These are phyloP conservation scores for Termitomyces sp. DNA, from an alignment of 768 basidiomycete genomes.

Conservation along the genomic window DNA sequence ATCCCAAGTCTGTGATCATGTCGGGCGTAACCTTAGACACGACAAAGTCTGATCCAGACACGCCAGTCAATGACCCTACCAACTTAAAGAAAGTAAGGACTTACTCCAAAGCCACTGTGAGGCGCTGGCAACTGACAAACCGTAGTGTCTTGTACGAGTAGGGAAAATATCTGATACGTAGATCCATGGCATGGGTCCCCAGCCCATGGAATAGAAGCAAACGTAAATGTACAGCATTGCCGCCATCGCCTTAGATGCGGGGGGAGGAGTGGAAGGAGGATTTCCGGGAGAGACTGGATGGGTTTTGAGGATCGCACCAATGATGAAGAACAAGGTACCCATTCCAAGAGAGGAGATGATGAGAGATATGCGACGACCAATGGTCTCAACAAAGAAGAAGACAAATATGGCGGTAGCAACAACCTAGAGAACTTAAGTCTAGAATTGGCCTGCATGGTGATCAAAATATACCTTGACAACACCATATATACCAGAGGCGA, in stretches of 20 bases:
- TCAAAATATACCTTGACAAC: slow-evolving; percentile 8
- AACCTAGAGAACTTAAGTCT: slow-evolving; percentile 18
- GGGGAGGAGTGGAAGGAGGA: slow-evolving; percentile 29
- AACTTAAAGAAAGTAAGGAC: slow-evolving; percentile 15
- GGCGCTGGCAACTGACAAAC: slow-evolving; percentile 66
- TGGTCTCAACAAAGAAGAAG: slow-evolving; percentile 57
- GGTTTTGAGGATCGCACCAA: slow-evolving; percentile 79
- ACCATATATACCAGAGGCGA: slow-evolving; percentile 69
- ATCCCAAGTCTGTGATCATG: slow-evolving; percentile 55
- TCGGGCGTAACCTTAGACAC: slow-evolving; percentile 67
- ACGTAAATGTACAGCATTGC: slow-evolving; percentile 85
- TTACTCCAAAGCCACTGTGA: slow-evolving; percentile 82
- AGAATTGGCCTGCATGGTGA: too few relatives aligned
- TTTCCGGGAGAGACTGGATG: slow-evolving; percentile 38
- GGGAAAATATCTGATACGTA: slow-evolving; percentile 85
- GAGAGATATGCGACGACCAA: slow-evolving; percentile 68
- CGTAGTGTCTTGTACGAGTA: slow-evolving; percentile 77
- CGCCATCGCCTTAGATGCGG: slow-evolving; percentile 76
- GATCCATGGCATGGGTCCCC: slow-evolving; percentile 58
- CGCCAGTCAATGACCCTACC: background rate
- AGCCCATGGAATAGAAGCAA: slow-evolving; percentile 84
- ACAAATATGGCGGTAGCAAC: slow-evolving; percentile 63
- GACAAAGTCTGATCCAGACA: slow-evolving; percentile 51
- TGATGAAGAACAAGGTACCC: slow-evolving; percentile 76
- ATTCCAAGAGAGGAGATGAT: slow-evolving; percentile 74